Conservation (phyloP, 1,139 yeast species). For the Protomyces arabidopsidicola region DNA sequence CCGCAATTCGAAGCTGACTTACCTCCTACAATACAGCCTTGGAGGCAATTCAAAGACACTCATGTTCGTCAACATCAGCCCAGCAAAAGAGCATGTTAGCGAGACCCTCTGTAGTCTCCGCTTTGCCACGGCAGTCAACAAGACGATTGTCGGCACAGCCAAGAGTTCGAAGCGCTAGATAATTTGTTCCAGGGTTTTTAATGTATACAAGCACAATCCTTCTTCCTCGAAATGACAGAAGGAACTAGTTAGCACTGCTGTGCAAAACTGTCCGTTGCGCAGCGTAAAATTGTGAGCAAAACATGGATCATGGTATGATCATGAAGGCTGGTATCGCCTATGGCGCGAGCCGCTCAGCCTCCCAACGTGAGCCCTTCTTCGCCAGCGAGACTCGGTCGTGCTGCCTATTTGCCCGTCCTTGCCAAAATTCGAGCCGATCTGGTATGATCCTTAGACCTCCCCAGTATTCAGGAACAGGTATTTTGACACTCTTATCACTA, state of each 20-base stretch:
- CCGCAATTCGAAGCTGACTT: slow-evolving; percentile 63
- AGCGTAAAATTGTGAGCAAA: no score
- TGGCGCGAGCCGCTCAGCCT: slow-evolving; percentile 1
- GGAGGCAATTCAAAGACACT: slow-evolving; percentile 84
- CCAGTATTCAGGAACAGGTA: slow-evolving; percentile 93
- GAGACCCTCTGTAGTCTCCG: slow-evolving; percentile 82
- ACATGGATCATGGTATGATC: no score
- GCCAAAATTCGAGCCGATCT: slow-evolving; percentile 92
- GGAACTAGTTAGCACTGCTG: no score
- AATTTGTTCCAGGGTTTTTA: no score
- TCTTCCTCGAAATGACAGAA: no score
- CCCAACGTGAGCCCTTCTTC: slow-evolving; percentile 44
- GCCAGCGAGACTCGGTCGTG: slow-evolving; percentile 64
- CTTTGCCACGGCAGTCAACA: slow-evolving; percentile 66
- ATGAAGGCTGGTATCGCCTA: neutral
- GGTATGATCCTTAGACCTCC: slow-evolving; percentile 91
- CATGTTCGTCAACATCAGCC: slow-evolving; percentile 89
- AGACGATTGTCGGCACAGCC: slow-evolving; percentile 20
- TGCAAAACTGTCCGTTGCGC: no score
- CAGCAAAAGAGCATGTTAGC: slow-evolving; percentile 55
- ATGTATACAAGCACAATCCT: no score
- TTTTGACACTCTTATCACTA: slow-evolving; percentile 46
- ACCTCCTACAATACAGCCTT: slow-evolving; percentile 74
- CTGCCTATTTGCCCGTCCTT: slow-evolving; percentile 81
- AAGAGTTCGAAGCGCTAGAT: slow-evolving; percentile 2